Evolutionary conservation across 805 yeast species (phyloP), one percentile per base, ranked within the genome.

Genomic region (Lachancea sp.): DNA sequence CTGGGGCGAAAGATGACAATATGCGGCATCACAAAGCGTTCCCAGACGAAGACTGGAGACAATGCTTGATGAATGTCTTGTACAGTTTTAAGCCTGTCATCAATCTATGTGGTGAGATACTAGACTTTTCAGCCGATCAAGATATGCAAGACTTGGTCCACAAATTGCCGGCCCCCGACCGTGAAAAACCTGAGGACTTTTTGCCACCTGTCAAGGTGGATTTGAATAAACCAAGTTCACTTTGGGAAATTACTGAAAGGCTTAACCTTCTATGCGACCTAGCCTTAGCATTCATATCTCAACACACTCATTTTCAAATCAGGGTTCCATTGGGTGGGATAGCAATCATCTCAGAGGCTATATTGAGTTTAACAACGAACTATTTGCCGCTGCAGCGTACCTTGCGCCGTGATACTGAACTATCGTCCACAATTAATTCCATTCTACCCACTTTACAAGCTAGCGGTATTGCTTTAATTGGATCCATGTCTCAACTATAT

Each of bases 321-420:
- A 67, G 70, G 45, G 69, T 83, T 6, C 92, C 94, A 2, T 47
- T 85, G 11, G 89, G 90, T 1, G 51, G 63, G 33, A 54, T 82
- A 2, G 54, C 81, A 4, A 55, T 67, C 7, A 45, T 80, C 36
- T 64, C 70, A 17, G 87, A 82, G 50, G 61, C 78, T 9, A 52
- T 80, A 12, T 60, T 75, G 43, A 69, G 79, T 13, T 59, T 85
- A 43, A 77, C 79, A 47, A 60, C 72, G 11, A 74, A 69, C 39
- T 77, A 75, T 45, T 60, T 78, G 26, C 69, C 78, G 2, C 68
- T 80, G 53, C 75, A 72, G 48, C 68, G 72, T 35, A 86, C 80
- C 19, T 38, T 69, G 45, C 70, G 82, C 43, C 68, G 81, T 45
- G 82, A 80, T 51, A 65, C 63, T 7, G 62, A 67, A 8, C 60